Conservation (phyloP, 306 rosid species). For the Argentina anserina region DNA sequence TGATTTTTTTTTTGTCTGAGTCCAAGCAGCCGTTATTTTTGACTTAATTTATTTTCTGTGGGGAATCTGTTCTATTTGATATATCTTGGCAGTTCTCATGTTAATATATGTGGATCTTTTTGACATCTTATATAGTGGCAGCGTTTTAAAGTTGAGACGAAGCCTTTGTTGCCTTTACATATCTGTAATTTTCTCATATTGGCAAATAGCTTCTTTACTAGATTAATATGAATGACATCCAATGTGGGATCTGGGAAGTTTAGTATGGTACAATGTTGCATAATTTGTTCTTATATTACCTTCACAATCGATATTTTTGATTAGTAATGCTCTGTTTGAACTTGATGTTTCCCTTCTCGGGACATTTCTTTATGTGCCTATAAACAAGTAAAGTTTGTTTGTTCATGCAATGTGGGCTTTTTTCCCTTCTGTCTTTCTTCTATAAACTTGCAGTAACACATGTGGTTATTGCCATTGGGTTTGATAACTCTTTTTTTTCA, state of each 20-base stretch:
- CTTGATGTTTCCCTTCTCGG: background rate
- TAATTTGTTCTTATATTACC: background rate
- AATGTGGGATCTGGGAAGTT: too few species aligned
- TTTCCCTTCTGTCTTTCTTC: background rate
- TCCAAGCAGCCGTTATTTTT: background rate
- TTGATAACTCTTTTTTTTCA: background rate
- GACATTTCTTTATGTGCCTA: background rate
- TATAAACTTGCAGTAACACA: background rate
- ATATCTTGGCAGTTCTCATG: background rate
- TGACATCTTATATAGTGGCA: background rate
- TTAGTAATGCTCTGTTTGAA: background rate
- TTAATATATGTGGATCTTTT: background rate
- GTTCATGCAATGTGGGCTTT: too few species aligned
- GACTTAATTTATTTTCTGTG: too few species aligned
- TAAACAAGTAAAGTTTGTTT: background rate
- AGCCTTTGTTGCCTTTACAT: background rate
- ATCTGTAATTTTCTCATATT: background rate
- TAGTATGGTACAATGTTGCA: background rate
- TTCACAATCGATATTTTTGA: background rate
- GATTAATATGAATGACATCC: too few species aligned
- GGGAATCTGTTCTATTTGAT: background rate
- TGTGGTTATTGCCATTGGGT: background rate
- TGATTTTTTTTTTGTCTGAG: background rate
- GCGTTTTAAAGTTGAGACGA: background rate
- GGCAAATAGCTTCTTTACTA: too few species aligned